A percentile compares a stretch with the other conserved stretches of the same genome.
Evolutionary conservation across 2,329 filamentous ascomycete genomes (phyloP).

Genomic region (Trichoderma endophyticum): DNA sequence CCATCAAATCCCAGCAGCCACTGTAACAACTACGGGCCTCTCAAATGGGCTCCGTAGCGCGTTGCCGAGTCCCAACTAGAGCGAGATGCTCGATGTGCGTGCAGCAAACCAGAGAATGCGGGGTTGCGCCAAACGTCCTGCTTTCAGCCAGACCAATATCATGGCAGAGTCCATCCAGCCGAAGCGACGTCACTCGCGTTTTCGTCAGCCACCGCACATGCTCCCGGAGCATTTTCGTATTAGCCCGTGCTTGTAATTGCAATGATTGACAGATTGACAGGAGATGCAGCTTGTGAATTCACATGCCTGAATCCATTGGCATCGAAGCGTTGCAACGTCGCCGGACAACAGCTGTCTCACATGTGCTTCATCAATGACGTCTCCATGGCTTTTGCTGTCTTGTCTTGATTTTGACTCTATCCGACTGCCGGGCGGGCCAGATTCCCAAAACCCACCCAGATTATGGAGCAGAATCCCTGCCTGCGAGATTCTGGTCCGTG

Average conservation of each 20-base stretch:
- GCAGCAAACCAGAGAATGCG: slow-evolving; percentile 11
- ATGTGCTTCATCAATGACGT: slow-evolving; percentile 11
- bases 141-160: background rate
- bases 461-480: slow-evolving; percentile 1
- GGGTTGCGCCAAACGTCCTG: slow-evolving; percentile 12
- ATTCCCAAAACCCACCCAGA: background rate
- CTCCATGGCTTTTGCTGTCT: background rate
- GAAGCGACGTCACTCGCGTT: slow-evolving; percentile 16
- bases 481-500: slow-evolving; percentile 11
- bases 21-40: background rate
- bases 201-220: slow-evolving; percentile 10
- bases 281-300: background rate
- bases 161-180: slow-evolving; percentile 9
- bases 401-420: background rate
- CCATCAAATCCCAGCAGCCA: background rate
- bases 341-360: background rate
- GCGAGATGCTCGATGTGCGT: background rate
- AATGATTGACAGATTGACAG: background rate
- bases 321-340: background rate
- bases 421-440: slow-evolving; percentile 8
- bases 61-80: background rate
- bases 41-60: slow-evolving; percentile 2
- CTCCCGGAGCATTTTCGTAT: slow-evolving; percentile 12
- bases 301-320: background rate
- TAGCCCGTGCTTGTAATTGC: background rate